Base-by-base conservation (phyloP, 2,329 filamentous ascomycete species). In the Myriosclerotinia duriaeana region DNA sequence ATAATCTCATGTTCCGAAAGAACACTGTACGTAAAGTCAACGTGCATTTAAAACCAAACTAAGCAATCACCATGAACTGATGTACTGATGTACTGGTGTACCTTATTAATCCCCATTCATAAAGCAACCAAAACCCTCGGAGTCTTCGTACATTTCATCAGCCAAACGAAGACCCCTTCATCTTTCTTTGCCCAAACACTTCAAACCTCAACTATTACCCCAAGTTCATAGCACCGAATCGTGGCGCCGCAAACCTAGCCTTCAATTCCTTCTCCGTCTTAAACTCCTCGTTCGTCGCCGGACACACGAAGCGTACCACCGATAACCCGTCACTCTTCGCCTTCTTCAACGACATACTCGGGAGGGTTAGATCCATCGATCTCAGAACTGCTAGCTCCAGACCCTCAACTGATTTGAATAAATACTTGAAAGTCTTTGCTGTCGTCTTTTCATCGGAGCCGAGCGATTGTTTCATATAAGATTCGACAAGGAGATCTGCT, bases 371-470 rank as follows among this genome's bases (percentile, higher is more conserved):
- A 6, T 12, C 44, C 3, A 61, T 44, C 1, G 20, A 50, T 6
- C 44, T 38, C 34, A 61, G n/a, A 38, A 61, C 30, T 12, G 26
- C 46, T 7, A 61, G 14, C 38, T 50, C 58, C 9, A 61, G 34
- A 50, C 58, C 30, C 2, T 61, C n/a, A 5, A 61, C 14, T 4
- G 22, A 22, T 5, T 50, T 4, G 1, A 61, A 50, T 5, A 61
- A 14, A 38, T 50, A 9, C 2, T 50, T 26, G 6, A 61, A 61
- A 11, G 34, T 22, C 1, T 38, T 40, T 7, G 58, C 34, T 8
- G n/a, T 50, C 2, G 14, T 61, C 5, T 26, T 20, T 0, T n/a
- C 6, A 52, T 50, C 34, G 1, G 30, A n/a, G 22, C 30, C 20
- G 12, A 60, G 7, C 3, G 50, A 26, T 30, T 50, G 14, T 11